phyloP scores from a whole-genome alignment of 129 eudicot genomes.

The Flaveria ramosissima region DNA sequence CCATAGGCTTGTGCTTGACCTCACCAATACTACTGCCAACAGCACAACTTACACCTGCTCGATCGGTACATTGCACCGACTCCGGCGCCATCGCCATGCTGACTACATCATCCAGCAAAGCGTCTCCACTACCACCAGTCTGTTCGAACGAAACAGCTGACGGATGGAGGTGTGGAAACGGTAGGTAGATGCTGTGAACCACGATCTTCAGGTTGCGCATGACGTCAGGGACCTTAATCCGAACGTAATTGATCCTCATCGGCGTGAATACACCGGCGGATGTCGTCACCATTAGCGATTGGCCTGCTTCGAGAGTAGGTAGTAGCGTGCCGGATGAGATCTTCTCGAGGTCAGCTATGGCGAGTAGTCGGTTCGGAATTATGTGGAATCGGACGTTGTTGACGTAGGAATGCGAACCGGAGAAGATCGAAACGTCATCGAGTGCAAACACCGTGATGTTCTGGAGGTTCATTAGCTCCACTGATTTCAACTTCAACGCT shows the following conservation, averaged over 20 bases:
- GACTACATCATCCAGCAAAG: slow-evolving; percentile 16
- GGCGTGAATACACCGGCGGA: slow-evolving; percentile 58
- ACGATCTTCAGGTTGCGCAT: slow-evolving; percentile 59
- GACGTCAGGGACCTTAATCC: slow-evolving; percentile 59
- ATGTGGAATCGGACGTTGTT: slow-evolving; percentile 61
- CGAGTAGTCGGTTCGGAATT: slow-evolving; percentile 53
- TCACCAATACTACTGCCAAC: neutral
- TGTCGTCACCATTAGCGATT: slow-evolving; percentile 59
- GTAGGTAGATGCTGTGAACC: slow-evolving; percentile 61
- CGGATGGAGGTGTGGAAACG: slow-evolving; percentile 55
- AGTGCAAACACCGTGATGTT: slow-evolving; percentile 66
- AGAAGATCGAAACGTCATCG: slow-evolving; percentile 63
- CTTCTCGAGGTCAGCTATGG: slow-evolving; percentile 51
- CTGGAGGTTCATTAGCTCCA: slow-evolving; percentile 52
- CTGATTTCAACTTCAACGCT: slow-evolving; percentile 57
- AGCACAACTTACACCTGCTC: slow-evolving; percentile 34
- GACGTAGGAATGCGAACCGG: slow-evolving; percentile 58
- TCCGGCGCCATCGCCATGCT: slow-evolving; percentile 21
- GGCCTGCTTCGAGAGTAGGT: slow-evolving; percentile 64
- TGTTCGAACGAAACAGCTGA: slow-evolving; percentile 22
- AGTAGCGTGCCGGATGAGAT: slow-evolving; percentile 43
- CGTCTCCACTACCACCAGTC: slow-evolving; percentile 21
- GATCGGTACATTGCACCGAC: slow-evolving; percentile 20
- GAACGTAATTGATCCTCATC: slow-evolving; percentile 61
- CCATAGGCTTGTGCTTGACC: slow-evolving; percentile 23